A percentile compares a stretch with the other conserved stretches of the same genome.
These are phyloP conservation scores for Boletus reticuloceps DNA, from an alignment of 768 basidiomycete species.

Conservation along the genomic window DNA sequence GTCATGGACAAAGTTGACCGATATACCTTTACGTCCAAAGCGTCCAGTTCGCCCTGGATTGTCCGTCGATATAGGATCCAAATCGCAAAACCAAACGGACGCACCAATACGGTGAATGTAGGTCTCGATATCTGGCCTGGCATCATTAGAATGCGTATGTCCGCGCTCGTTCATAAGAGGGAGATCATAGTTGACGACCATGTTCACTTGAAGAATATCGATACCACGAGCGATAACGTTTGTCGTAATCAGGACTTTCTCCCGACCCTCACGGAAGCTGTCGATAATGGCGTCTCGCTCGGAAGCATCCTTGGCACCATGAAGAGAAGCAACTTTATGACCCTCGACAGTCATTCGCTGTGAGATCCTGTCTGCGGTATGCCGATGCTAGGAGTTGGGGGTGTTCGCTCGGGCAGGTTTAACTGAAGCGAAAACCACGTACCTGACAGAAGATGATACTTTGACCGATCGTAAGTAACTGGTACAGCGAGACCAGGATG, in stretches of 20 bases:
- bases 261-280: constrained; percentile 91
- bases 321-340: constrained; percentile 93
- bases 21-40: constrained; percentile 95
- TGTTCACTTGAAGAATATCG: constrained; percentile 98
- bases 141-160: constrained; percentile 43
- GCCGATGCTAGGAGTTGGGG: constrained; percentile 58
- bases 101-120: constrained; percentile 96
- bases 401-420: not conserved
- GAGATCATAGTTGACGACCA: constrained; percentile 99
- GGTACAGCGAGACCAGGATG: constrained; percentile 86
- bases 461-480: constrained; percentile 91
- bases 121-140: constrained; percentile 86
- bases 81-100: constrained; percentile 25
- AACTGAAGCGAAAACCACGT: constrained; percentile 21
- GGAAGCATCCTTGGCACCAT: constrained; percentile 86
- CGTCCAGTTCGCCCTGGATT: constrained; percentile 89
- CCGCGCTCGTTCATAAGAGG: constrained; percentile 78
- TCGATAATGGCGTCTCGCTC: constrained; percentile 94
- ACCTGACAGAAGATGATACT: constrained; percentile 99
- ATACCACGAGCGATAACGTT: constrained; percentile 99
- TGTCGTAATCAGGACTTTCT: constrained; percentile 97
- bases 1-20: constrained; percentile 97
- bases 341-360: constrained; percentile 89
- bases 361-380: constrained; percentile 91
- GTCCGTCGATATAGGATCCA: not conserved